Conservation (phyloP, 2,329 filamentous ascomycete genomes). For the Madurella fahalii region DNA sequence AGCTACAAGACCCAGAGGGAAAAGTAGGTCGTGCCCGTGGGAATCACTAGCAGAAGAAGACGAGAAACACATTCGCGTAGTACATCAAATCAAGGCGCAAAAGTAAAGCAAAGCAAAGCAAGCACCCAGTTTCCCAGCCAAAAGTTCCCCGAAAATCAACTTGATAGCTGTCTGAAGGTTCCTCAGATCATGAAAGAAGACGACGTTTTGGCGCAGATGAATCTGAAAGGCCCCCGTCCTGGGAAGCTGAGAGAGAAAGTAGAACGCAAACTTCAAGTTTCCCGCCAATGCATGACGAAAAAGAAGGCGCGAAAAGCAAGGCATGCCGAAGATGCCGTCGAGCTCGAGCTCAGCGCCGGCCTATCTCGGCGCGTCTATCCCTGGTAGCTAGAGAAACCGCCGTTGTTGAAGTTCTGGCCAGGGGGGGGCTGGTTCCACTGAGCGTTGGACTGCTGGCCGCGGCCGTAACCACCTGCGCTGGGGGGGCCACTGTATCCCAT, state of each 20-base stretch:
- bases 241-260: slow-evolving; percentile 9
- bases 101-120: slow-evolving; percentile 13
- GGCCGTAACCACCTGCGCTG: slow-evolving; percentile 80
- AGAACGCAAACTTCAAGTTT: slow-evolving; percentile 12
- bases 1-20: slow-evolving; percentile 10
- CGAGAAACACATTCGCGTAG: slow-evolving; percentile 14
- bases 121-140: slow-evolving; percentile 22
- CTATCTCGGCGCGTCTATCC: slow-evolving; percentile 37
- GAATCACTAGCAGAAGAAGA: slow-evolving; percentile 24
- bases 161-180: slow-evolving; percentile 19
- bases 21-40: slow-evolving; percentile 20
- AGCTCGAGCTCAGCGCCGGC: neutral
- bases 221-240: slow-evolving; percentile 14
- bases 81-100: slow-evolving; percentile 10
- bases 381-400: slow-evolving; percentile 58
- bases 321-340: slow-evolving; percentile 1
- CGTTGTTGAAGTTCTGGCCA: slow-evolving; percentile 57
- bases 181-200: slow-evolving; percentile 19
- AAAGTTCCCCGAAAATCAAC: slow-evolving; percentile 21
- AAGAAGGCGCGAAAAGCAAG: neutral
- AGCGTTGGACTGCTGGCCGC: slow-evolving; percentile 60
- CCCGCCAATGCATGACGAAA: slow-evolving; percentile 3
- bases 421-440: slow-evolving; percentile 51
- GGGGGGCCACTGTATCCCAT: slow-evolving; percentile 68
- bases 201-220: slow-evolving; percentile 15